Conservation (phyloP, 306 rosid species). For the Acacia melanoxylon region DNA sequence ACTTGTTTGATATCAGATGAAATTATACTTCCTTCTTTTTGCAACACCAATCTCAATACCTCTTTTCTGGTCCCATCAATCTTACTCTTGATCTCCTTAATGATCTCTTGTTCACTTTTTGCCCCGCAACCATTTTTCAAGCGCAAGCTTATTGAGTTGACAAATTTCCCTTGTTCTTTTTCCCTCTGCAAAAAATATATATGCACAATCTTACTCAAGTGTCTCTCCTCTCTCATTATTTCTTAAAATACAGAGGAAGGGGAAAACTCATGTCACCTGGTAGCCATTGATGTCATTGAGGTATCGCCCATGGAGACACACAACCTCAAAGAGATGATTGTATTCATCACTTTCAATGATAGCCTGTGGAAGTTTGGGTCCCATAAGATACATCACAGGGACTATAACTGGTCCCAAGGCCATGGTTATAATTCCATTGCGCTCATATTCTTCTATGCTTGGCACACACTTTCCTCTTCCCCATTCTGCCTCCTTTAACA, state of each 20-base stretch:
- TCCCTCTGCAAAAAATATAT: not conserved
- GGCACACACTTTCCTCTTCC: constrained; percentile 40
- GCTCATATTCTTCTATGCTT: constrained; percentile 47
- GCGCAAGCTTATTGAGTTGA: constrained; percentile 21
- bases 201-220: not conserved
- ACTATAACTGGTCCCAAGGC: not conserved
- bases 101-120: not conserved
- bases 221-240: too few relatives aligned
- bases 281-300: not conserved
- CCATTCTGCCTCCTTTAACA: constrained; percentile 59
- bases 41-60: not conserved
- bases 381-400: not conserved
- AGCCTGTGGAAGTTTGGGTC: not conserved
- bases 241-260: too few relatives aligned
- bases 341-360: not conserved
- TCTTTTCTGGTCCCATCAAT: not conserved
- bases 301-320: not conserved
- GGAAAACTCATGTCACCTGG: not conserved
- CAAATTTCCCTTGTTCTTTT: not conserved
- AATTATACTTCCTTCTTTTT: not conserved
- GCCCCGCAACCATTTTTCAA: not conserved
- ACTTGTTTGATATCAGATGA: not conserved
- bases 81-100: not conserved
- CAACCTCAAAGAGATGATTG: not conserved
- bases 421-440: constrained; percentile 27